Evolutionary conservation across 768 basidiomycete genomes (phyloP).

Genomic region (Rhodotorula paludigena): DNA sequence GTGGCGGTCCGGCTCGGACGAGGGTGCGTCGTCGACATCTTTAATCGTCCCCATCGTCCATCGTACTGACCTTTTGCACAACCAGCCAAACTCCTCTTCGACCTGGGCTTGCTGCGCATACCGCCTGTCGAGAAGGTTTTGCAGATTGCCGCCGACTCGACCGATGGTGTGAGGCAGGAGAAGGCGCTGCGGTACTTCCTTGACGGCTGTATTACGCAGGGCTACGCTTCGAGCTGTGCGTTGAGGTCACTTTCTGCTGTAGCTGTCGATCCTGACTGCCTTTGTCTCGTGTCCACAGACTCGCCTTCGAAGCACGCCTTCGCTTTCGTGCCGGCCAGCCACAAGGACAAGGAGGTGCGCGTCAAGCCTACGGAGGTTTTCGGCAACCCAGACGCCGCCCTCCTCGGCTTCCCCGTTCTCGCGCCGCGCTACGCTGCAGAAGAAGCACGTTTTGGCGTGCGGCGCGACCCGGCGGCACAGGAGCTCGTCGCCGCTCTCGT

Average conservation of each 20-base stretch:
- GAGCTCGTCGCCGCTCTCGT: constrained; percentile 33
- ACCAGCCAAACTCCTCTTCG: constrained; percentile 72
- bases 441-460: constrained; percentile 37
- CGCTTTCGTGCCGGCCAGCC: constrained; percentile 73
- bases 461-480: constrained; percentile 27
- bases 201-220: constrained; percentile 63
- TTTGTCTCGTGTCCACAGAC: constrained; percentile 50
- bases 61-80: neutral
- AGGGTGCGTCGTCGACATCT: constrained; percentile 56
- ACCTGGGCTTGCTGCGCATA: constrained; percentile 54
- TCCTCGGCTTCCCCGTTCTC: constrained; percentile 70
- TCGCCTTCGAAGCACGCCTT: constrained; percentile 54
- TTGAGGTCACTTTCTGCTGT: neutral
- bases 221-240: constrained; percentile 40
- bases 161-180: constrained; percentile 54
- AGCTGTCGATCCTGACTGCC: constrained; percentile 52
- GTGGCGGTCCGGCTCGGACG: constrained; percentile 77
- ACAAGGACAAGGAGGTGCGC: constrained; percentile 56
- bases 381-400: constrained; percentile 61
- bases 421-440: constrained; percentile 23
- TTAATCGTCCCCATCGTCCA: neutral
- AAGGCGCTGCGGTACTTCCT: constrained; percentile 75
- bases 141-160: constrained; percentile 57
- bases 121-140: constrained; percentile 67
- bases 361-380: constrained; percentile 57